Evolutionary conservation across 495 filamentous ascomycete genomes (phyloP), one percentile per base, ranked within the genome.

Genomic region (Tuber calosporum): DNA sequence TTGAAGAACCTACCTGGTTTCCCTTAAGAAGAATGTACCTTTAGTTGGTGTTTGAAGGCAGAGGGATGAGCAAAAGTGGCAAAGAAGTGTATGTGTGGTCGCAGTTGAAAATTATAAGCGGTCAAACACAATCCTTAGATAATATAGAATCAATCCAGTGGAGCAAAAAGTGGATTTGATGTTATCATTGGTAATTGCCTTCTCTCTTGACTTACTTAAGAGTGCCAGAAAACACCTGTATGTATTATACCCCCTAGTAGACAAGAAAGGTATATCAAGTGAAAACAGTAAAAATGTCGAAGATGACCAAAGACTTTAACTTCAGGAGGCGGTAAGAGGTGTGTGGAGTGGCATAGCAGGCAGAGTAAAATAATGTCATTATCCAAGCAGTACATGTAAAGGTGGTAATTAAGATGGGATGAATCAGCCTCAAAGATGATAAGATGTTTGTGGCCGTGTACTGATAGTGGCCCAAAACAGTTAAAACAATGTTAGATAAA

Each of bases 401-500:
- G 73, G 26, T 68, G 20, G 40, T 39, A 72, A 36, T 26, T 66
- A 38, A 69, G 38, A 66, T 75, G 30, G 5, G 74, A 75, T 5
- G 42, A 48, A 66, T 75, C 66, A 1, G 70, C 70, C 34, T 72
- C 70, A 42, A 75, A 37, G 42, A 75, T 75, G 4, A 69, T 36
- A 6, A 75, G 70, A 11, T 66, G 13, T 40, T 45, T 67, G 2
- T 38, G 20, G 11, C 62, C 13, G 40, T n/a, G 38, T 40, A 22
- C 22, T 2, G n/a, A 48, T 0, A 19, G n/a, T 48, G 43, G 4
- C 20, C 6, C 19, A 48, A 48, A 48, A 41, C 13, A 41, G 40
- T 41, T 41, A 67, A 72, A 72, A 72, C 72, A 38, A 9, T 43
- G n/a, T 48, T 74, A 72, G 11, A 74, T 5, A 69, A 69, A 72